Conservation (phyloP, 148 eudicot genomes). For the Chenopodium quinoa region DNA sequence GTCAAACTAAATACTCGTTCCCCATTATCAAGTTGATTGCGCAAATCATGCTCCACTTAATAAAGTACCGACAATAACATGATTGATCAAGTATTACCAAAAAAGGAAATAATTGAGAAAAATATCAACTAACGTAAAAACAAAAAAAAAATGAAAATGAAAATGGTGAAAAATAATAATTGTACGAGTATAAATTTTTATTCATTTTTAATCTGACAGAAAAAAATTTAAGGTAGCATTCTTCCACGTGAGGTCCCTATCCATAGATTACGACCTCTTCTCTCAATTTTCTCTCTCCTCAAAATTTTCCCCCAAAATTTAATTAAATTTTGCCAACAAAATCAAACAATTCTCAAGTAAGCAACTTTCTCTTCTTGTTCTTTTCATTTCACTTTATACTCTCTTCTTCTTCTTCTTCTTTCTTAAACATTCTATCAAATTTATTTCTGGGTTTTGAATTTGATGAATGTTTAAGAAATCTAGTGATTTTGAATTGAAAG, state of each 20-base stretch:
- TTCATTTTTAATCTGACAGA: slow-evolving; percentile 9
- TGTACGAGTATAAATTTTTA: neutral
- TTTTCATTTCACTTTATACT: neutral
- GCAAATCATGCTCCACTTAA: too few species aligned
- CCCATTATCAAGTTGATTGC: neutral
- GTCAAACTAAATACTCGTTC: neutral
- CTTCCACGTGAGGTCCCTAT: slow-evolving; percentile 9
- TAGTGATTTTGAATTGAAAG: neutral
- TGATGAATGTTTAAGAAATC: neutral
- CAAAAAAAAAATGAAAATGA: neutral
- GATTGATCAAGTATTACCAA: neutral
- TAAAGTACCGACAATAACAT: too few species aligned
- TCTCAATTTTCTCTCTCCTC: neutral
- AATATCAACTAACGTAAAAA: neutral
- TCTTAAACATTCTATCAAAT: neutral
- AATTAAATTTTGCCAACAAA: too few species aligned
- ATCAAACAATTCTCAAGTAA: neutral
- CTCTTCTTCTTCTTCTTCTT: neutral
- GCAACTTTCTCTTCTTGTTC: neutral
- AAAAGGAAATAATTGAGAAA: neutral
- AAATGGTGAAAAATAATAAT: neutral
- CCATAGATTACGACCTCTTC: neutral
- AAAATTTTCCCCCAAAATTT: neutral
- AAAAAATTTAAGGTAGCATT: slow-evolving; percentile 11
- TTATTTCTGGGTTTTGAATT: neutral